Evolutionary conservation across 148 eudicot genomes (phyloP).

Genomic region (Rhododendron simsii): DNA sequence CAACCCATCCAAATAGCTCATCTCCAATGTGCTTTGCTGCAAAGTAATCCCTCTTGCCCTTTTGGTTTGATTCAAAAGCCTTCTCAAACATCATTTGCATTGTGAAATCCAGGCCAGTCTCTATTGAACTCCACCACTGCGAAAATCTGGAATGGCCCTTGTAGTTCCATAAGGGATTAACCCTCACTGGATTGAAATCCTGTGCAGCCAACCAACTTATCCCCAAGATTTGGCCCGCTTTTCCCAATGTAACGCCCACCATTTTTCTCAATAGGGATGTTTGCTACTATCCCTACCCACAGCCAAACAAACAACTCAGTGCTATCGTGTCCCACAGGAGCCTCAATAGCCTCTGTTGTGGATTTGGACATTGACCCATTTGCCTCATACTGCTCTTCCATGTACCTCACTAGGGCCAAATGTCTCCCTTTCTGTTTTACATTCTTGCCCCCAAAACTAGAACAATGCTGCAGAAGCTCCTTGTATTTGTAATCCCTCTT

Average conservation of each 20-base stretch:
- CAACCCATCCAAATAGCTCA: conserved; percentile 54
- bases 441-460: no score
- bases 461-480: no score
- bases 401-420: no score
- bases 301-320: conserved; percentile 56
- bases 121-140: conserved; percentile 46
- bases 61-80: conserved; percentile 30
- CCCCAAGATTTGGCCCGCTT: conserved; percentile 41
- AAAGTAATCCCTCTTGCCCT: conserved; percentile 46
- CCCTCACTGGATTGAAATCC: conserved; percentile 49
- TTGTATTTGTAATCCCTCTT: no score
- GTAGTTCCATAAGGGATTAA: conserved; percentile 42
- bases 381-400: no score
- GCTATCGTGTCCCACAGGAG: conserved; percentile 5
- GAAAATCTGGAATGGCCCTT: conserved; percentile 43
- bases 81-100: conserved; percentile 56
- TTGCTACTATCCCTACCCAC: conserved; percentile 64
- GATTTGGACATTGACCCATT: no score
- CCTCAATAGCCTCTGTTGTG: neutral
- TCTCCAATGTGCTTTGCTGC: conserved; percentile 15
- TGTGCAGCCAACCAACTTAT: conserved; percentile 24
- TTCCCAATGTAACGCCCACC: conserved; percentile 37
- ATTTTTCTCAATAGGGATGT: conserved; percentile 30
- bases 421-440: no score
- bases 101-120: conserved; percentile 43